Conservation (phyloP, 805 yeast species). For the Cyberlindnera mississippiensis region DNA sequence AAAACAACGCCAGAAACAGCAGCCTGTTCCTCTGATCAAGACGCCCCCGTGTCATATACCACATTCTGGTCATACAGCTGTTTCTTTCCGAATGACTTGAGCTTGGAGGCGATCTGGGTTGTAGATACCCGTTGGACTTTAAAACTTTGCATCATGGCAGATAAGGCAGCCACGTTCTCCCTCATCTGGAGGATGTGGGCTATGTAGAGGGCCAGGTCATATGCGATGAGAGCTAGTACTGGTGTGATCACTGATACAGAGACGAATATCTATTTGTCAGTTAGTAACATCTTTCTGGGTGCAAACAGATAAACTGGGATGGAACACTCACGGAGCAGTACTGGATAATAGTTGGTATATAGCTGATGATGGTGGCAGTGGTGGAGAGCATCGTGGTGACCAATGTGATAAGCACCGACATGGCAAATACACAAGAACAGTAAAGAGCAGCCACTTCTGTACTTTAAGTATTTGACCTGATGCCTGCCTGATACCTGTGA, state of each 20-base stretch:
- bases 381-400: neutral
- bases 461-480: no score
- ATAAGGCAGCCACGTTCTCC: neutral
- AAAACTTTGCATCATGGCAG: constrained; percentile 8
- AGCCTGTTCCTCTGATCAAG: neutral
- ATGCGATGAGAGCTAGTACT: constrained; percentile 14
- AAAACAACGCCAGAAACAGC: neutral
- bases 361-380: neutral
- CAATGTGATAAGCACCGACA: neutral
- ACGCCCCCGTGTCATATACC: constrained; percentile 14
- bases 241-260: constrained; percentile 12
- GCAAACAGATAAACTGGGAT: neutral
- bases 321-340: constrained; percentile 13
- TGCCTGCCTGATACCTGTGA: no score
- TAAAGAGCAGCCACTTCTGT: neutral
- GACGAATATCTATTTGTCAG: constrained; percentile 5
- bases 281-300: constrained; percentile 1
- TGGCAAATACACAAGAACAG: neutral
- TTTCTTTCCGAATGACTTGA: constrained; percentile 9
- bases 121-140: constrained; percentile 13
- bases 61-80: constrained; percentile 16
- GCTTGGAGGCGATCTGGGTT: constrained; percentile 6
- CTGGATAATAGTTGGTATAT: constrained; percentile 5
- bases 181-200: constrained; percentile 13
- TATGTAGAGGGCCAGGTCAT: constrained; percentile 19